phyloP scores from a whole-genome alignment of 768 basidiomycete species.

The Lactarius pseudohatsudake region DNA sequence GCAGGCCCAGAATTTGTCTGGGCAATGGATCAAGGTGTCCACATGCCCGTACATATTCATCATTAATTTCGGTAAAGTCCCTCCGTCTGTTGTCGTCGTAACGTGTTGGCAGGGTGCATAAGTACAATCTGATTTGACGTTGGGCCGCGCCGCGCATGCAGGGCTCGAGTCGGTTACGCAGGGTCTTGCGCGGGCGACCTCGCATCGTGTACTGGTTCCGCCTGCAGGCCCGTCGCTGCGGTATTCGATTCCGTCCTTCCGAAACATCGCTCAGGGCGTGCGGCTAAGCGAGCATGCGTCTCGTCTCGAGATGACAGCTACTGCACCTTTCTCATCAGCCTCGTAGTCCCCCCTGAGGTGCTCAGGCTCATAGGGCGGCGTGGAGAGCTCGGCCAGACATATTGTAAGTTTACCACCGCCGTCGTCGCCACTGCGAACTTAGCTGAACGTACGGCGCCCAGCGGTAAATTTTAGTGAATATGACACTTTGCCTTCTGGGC shows the following conservation, averaged over 20 bases:
- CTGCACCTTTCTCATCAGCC: neutral
- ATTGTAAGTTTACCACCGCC: slow-evolving; percentile 49
- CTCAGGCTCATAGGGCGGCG: slow-evolving; percentile 58
- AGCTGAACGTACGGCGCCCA: slow-evolving; percentile 32
- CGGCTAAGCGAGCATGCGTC: slow-evolving; percentile 45
- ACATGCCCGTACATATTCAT: slow-evolving; percentile 81
- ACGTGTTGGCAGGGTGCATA: neutral
- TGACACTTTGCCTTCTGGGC: slow-evolving; percentile 63
- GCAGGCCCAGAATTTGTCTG: slow-evolving; percentile 79
- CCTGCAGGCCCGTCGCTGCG: slow-evolving; percentile 53
- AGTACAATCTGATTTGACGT: neutral
- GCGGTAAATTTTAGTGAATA: slow-evolving; percentile 85
- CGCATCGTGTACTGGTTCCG: slow-evolving; percentile 77
- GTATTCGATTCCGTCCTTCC: slow-evolving; percentile 86
- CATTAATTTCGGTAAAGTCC: slow-evolving; percentile 72
- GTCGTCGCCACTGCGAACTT: neutral
- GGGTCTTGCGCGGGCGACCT: slow-evolving; percentile 75
- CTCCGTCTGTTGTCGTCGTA: neutral
- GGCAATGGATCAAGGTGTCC: slow-evolving; percentile 80
- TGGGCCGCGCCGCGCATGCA: slow-evolving; percentile 32
- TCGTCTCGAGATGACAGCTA: neutral
- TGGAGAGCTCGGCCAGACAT: slow-evolving; percentile 54
- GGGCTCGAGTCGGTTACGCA: slow-evolving; percentile 77
- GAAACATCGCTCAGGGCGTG: slow-evolving; percentile 64
- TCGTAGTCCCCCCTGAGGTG: slow-evolving; percentile 44